These are phyloP conservation scores for Spathaspora passalidarum DNA, from an alignment of 805 yeast genomes.

Conservation along the genomic window DNA sequence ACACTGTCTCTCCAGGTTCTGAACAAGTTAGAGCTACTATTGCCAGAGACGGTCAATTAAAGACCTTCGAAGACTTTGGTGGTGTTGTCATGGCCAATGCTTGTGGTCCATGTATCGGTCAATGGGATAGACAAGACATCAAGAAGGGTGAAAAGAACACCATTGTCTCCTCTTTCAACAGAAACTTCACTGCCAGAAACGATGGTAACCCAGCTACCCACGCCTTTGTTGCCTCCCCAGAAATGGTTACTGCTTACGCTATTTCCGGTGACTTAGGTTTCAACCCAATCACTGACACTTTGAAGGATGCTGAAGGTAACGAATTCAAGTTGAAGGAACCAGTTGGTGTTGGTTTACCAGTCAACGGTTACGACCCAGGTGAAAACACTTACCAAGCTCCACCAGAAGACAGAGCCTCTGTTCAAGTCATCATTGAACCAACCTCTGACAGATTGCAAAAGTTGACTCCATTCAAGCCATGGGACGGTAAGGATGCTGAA, in stretches of 20 bases:
- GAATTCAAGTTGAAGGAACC: conserved; percentile 89
- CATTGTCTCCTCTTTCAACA: conserved; percentile 94
- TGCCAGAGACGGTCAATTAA: conserved; percentile 90
- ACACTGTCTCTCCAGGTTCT: conserved; percentile 96
- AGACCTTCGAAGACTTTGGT: conserved; percentile 86
- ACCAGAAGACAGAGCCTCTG: conserved; percentile 77
- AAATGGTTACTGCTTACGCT: conserved; percentile 91
- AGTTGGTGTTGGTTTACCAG: conserved; percentile 86
- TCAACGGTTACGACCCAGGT: conserved; percentile 88
- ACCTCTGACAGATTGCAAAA: conserved; percentile 93
- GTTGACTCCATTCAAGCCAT: conserved; percentile 88
- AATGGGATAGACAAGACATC: conserved; percentile 95
- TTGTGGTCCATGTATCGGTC: conserved; percentile 99
- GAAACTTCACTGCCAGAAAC: conserved; percentile 97
- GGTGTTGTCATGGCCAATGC: conserved; percentile 96
- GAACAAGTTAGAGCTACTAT: conserved; percentile 98
- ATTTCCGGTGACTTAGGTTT: conserved; percentile 94
- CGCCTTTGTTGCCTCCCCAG: conserved; percentile 97
- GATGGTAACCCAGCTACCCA: conserved; percentile 98
- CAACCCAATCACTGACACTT: conserved; percentile 91
- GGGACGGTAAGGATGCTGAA: conserved; percentile 94
- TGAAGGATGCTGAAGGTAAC: conserved; percentile 84
- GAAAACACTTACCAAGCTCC: conserved; percentile 96
- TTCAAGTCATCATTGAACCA: conserved; percentile 78
- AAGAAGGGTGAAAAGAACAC: conserved; percentile 95